Evolutionary conservation across 495 filamentous ascomycete genomes (phyloP).

Genomic region (Cudoniella acicularis): DNA sequence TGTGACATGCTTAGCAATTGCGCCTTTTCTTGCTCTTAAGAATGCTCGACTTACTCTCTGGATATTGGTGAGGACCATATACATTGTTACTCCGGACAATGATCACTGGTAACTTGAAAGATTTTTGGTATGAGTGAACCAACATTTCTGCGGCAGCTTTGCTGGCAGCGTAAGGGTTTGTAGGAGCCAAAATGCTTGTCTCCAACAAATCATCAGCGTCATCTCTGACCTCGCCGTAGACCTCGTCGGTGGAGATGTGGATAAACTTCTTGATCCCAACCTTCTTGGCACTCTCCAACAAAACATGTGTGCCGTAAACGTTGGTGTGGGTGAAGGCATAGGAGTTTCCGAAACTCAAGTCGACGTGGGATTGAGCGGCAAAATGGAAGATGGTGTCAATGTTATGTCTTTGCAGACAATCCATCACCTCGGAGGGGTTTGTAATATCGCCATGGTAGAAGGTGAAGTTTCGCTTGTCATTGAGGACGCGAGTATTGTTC

Average conservation of each 20-base stretch:
- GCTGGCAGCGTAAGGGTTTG: conserved; percentile 73
- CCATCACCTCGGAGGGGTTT: conserved; percentile 54
- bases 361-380: conserved; percentile 71
- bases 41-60: conserved; percentile 57
- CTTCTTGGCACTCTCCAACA: conserved; percentile 64
- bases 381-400: conserved; percentile 78
- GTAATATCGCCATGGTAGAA: conserved; percentile 72
- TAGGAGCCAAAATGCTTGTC: conserved; percentile 59
- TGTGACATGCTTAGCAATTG: conserved; percentile 31
- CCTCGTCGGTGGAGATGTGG: conserved; percentile 74
- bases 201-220: conserved; percentile 60
- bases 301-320: conserved; percentile 68
- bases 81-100: conserved; percentile 76
- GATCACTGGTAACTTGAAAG: conserved; percentile 66
- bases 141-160: conserved; percentile 81
- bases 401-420: conserved; percentile 54
- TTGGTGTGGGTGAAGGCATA: conserved; percentile 68
- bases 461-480: conserved; percentile 62
- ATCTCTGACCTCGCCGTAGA: conserved; percentile 68
- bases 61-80: conserved; percentile 75
- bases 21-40: neutral
- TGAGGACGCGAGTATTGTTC: conserved; percentile 62
- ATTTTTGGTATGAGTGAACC: conserved; percentile 69
- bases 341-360: conserved; percentile 68
- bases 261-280: conserved; percentile 62